These are phyloP conservation scores for Daldinia caldariorum DNA, from an alignment of 495 filamentous ascomycete genomes.

Conservation along the genomic window DNA sequence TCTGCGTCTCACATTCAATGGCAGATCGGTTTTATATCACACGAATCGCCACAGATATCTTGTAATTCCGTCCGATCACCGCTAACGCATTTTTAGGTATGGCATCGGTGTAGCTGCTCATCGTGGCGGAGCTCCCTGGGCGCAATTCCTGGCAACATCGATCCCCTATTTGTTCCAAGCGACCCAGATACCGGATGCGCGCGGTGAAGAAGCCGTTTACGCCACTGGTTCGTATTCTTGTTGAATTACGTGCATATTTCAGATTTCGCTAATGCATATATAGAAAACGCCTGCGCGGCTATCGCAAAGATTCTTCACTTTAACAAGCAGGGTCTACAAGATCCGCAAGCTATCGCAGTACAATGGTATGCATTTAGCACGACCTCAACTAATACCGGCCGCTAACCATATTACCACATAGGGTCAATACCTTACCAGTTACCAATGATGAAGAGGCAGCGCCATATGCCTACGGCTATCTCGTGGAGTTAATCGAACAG, in stretches of 20 bases:
- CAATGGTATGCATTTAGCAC: slow-evolving; percentile 67
- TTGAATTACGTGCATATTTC: background rate
- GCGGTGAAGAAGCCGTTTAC: slow-evolving; percentile 93
- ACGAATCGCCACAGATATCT: background rate
- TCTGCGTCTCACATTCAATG: background rate
- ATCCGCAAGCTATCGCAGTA: slow-evolving; percentile 74
- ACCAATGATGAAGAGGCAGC: slow-evolving; percentile 97
- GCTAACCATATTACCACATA: slow-evolving; percentile 21
- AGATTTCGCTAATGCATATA: slow-evolving; percentile 16
- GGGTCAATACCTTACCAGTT: slow-evolving; percentile 84
- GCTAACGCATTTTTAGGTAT: slow-evolving; percentile 60
- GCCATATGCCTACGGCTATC: slow-evolving; percentile 93
- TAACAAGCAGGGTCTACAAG: slow-evolving; percentile 77
- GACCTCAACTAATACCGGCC: background rate
- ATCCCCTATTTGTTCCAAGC: slow-evolving; percentile 85
- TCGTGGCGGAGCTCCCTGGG: slow-evolving; percentile 85
- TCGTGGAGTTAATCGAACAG: slow-evolving; percentile 92
- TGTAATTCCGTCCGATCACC: background rate
- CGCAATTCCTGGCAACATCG: slow-evolving; percentile 80
- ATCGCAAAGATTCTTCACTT: slow-evolving; percentile 96
- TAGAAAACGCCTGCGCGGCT: slow-evolving; percentile 93
- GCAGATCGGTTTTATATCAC: background rate
- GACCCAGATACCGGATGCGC: slow-evolving; percentile 78
- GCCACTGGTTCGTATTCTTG: slow-evolving; percentile 66
- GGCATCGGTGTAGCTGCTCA: slow-evolving; percentile 96